These are phyloP conservation scores for Cryphonectria radicalis DNA, from an alignment of 2,329 filamentous ascomycete species.

Conservation along the genomic window DNA sequence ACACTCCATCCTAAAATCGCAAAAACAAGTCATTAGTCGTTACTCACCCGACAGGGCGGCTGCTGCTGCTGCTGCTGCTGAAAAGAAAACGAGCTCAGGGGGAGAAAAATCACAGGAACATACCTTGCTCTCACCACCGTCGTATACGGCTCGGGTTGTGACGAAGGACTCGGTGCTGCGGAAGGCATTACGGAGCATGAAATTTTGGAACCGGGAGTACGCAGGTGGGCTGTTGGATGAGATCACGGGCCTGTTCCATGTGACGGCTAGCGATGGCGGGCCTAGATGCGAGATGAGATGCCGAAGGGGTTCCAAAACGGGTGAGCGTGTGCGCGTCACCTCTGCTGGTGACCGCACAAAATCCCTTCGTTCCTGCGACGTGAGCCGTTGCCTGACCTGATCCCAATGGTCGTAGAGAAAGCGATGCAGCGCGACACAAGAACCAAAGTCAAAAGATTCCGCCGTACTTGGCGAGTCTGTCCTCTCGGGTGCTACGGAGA, in stretches of 20 bases:
- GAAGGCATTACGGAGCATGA: conserved; percentile 73
- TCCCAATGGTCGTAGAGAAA: conserved; percentile 76
- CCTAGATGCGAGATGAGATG: conserved; percentile 69
- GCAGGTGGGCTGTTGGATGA: conserved; percentile 64
- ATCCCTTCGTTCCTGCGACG: conserved; percentile 62
- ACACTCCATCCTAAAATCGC: conserved; percentile 62
- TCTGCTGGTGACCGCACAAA: conserved; percentile 60
- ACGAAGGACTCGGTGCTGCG: conserved; percentile 67
- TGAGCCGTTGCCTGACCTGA: conserved; percentile 66
- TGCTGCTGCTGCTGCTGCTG: neutral
- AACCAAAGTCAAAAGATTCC: conserved; percentile 70
- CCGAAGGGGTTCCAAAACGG: conserved; percentile 63
- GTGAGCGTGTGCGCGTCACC: conserved; percentile 53
- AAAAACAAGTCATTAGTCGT: no score
- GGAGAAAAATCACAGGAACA: conserved; percentile 4
- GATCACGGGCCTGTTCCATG: conserved; percentile 71
- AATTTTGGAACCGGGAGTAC: conserved; percentile 72
- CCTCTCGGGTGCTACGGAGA: conserved; percentile 60
- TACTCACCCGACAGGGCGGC: neutral
- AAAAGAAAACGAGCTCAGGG: neutral
- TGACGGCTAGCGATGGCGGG: conserved; percentile 69
- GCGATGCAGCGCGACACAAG: conserved; percentile 70
- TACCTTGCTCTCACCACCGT: conserved; percentile 72
- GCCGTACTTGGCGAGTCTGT: conserved; percentile 45
- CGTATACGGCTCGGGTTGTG: conserved; percentile 68